A percentile compares a stretch with the other conserved stretches of the same genome.
phyloP scores from a whole-genome alignment of 495 filamentous ascomycete species.

The Pyrenula massariospora region DNA sequence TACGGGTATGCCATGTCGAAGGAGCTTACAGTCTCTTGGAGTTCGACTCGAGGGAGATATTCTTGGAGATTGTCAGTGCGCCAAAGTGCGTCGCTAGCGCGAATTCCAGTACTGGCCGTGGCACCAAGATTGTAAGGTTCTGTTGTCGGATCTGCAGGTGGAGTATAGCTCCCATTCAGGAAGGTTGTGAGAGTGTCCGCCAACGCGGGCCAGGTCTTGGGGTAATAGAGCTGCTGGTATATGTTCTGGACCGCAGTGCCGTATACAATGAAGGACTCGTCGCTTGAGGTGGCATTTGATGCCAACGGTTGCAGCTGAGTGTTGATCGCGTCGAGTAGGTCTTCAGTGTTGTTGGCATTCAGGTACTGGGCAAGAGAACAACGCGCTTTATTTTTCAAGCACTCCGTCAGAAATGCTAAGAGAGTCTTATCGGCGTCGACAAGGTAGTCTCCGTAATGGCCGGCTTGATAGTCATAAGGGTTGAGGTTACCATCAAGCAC shows the following conservation, averaged over 20 bases:
- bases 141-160: not conserved
- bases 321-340: not conserved
- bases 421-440: constrained; percentile 20
- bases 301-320: not conserved
- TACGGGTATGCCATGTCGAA: constrained; percentile 10
- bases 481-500: constrained; percentile 31
- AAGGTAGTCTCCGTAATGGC: constrained; percentile 10
- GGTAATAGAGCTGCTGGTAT: not conserved
- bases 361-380: constrained; percentile 14
- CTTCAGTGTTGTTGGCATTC: not conserved
- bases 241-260: not conserved
- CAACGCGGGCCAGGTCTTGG: not conserved
- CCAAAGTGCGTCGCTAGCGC: not conserved
- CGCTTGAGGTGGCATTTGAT: not conserved
- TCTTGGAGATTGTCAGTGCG: not conserved
- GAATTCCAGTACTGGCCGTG: not conserved
- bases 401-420: constrained; percentile 16
- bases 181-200: not conserved
- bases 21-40: constrained; percentile 1
- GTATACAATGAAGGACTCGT: not conserved
- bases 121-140: not conserved
- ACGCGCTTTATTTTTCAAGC: constrained; percentile 12
- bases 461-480: constrained; percentile 23
- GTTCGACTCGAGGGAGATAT: not conserved
- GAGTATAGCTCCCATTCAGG: not conserved